Evolutionary conservation across 306 rosid genomes (phyloP).

Genomic region (Sicyos edulis): DNA sequence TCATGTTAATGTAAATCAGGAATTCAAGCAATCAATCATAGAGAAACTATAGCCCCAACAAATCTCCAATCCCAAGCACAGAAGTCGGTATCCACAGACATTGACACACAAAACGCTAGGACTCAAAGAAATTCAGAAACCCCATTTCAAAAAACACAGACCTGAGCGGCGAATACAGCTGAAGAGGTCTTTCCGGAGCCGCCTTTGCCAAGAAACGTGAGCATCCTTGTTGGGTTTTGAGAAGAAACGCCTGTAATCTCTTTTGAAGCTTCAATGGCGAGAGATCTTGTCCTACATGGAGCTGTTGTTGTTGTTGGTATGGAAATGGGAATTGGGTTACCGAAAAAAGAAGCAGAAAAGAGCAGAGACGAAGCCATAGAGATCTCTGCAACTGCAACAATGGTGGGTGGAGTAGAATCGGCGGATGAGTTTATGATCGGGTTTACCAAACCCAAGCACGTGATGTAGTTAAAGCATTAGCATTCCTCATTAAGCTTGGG

Average conservation of each 20-base stretch:
- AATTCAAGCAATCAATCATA: neutral
- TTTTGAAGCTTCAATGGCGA: slow-evolving; percentile 33
- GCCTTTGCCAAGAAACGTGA: slow-evolving; percentile 92
- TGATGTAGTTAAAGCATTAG: too few relatives aligned
- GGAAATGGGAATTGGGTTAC: neutral
- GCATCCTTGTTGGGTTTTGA: slow-evolving; percentile 40
- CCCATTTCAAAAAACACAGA: neutral
- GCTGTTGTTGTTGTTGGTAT: neutral
- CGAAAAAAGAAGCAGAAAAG: slow-evolving; percentile 8
- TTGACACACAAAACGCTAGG: neutral
- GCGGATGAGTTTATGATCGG: neutral
- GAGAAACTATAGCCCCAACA: neutral
- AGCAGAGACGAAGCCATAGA: slow-evolving; percentile 22
- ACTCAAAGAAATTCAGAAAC: too few relatives aligned
- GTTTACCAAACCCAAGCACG: neutral
- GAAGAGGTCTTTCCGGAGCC: slow-evolving; percentile 93
- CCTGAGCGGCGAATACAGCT: slow-evolving; percentile 89
- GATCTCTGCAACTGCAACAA: slow-evolving; percentile 7
- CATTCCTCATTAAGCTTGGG: too few relatives aligned
- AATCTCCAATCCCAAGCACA: neutral
- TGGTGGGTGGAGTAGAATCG: neutral
- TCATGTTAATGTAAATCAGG: neutral
- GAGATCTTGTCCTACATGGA: neutral
- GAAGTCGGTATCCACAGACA: neutral
- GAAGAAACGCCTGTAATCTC: slow-evolving; percentile 26